These are phyloP conservation scores for Esteya vermicola DNA, from an alignment of 2,329 filamentous ascomycete genomes.

Conservation along the genomic window DNA sequence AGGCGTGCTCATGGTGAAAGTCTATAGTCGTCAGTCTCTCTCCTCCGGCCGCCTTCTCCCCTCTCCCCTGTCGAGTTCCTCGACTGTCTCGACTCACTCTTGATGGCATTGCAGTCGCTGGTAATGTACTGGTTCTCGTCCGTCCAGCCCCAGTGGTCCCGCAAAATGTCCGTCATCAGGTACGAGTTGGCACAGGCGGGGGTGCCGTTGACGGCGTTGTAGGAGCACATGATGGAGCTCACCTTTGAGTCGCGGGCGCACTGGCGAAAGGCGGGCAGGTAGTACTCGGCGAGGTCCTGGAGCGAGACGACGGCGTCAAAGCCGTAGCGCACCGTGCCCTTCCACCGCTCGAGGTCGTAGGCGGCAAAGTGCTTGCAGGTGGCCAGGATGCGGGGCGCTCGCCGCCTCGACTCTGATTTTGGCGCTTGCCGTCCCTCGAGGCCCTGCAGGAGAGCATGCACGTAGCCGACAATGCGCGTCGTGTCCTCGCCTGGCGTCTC, in stretches of 20 bases:
- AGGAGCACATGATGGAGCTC: constrained; percentile 47
- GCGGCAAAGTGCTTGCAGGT: constrained; percentile 47
- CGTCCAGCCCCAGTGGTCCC: constrained; percentile 52
- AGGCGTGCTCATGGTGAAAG: too few relatives aligned
- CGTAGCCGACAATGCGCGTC: constrained; percentile 11
- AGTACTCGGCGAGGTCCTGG: constrained; percentile 56
- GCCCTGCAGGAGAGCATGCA: constrained; percentile 12
- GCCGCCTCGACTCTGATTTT: too few relatives aligned
- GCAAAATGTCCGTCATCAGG: constrained; percentile 46
- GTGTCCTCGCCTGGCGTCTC: constrained; percentile 16
- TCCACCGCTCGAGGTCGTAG: constrained; percentile 35
- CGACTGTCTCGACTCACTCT: too few relatives aligned
- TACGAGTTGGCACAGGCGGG: constrained; percentile 48
- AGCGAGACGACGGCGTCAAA: constrained; percentile 35
- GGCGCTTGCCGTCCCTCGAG: constrained; percentile 11
- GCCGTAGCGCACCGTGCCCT: constrained; percentile 16
- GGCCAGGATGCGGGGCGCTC: constrained; percentile 12
- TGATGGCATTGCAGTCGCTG: constrained; percentile 6
- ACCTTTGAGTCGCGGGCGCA: constrained; percentile 44
- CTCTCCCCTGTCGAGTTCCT: too few relatives aligned
- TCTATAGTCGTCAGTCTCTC: too few relatives aligned
- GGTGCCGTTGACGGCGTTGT: constrained; percentile 49
- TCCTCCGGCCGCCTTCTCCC: too few relatives aligned
- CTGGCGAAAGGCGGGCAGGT: constrained; percentile 49
- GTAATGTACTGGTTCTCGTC: constrained; percentile 35